Base-by-base conservation (phyloP, 169 alveolate genomes). In the Babesia sp. region DNA sequence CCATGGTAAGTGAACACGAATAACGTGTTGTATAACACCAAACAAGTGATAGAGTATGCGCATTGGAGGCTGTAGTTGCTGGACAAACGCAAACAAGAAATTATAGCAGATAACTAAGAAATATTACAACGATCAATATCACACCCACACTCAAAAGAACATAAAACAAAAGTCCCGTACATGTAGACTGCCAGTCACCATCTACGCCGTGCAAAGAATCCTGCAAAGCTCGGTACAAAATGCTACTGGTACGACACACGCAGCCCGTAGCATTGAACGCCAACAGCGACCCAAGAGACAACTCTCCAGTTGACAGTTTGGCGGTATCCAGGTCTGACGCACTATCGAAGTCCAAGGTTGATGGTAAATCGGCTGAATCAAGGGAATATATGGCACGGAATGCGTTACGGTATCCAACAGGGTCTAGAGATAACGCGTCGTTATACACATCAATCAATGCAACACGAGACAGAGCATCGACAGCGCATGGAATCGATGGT, bases 231-330 rank as follows among this genome's bases (percentile, higher is more conserved):
- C 51, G 37, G 37, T 64, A 64, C 14, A 64, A 28, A 26, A 37
- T 26, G 11, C 1, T n/a, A 14, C 33, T 37, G 28, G 85, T 75
- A 16, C 73, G 46, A 42, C 34, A 60, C 1, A 78, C 53, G 67
- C 86, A 78, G 22, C 86, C 86, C 14, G 54, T 20, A 36, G 12
- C 5, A 39, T 78, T 67, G 1, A 78, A 22, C 8, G 54, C 3
- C n/a, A 46, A 0, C 64, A 51, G 11, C 14, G 55, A 14, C 24
- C 16, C 11, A 16, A 34, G 28, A 26, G 81, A 58, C 57, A 37
- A 50, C 8, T 54, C 24, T 18, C 53, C 9, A 46, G 28, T 39
- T 42, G 42, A 14, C 36, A 64, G 59, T 16, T 44, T 26, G 20
- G 4, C 16, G 11, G 59, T 7, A 26, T 50, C 20, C 24, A 39